Evolutionary conservation across 495 filamentous ascomycete genomes (phyloP).

Genomic region (Arthonia radiata): DNA sequence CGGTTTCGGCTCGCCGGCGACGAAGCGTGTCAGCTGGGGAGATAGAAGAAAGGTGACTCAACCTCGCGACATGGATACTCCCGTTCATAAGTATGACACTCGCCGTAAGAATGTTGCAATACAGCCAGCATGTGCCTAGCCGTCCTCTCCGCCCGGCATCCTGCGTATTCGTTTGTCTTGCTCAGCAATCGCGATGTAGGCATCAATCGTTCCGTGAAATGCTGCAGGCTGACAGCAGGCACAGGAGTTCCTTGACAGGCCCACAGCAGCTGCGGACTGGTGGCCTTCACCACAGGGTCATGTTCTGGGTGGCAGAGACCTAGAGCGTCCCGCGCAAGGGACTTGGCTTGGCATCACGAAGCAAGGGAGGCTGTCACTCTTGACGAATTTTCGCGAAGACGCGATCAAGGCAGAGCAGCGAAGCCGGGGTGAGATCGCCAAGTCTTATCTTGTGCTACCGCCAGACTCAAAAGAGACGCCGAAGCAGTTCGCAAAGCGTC

Average conservation of each 20-base stretch:
- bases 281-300: conserved; percentile 40
- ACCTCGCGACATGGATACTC: too few relatives aligned
- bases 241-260: conserved; percentile 68
- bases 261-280: conserved; percentile 62
- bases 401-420: conserved; percentile 28
- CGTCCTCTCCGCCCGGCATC: conserved; percentile 71
- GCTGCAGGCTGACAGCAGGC: conserved; percentile 1
- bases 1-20: too few relatives aligned
- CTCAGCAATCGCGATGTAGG: conserved; percentile 71
- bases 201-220: not conserved
- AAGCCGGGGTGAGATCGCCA: conserved; percentile 67
- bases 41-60: too few relatives aligned
- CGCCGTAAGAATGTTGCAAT: too few relatives aligned
- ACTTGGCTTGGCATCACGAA: conserved; percentile 89
- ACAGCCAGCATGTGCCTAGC: conserved; percentile 77
- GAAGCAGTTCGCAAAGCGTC: conserved; percentile 37
- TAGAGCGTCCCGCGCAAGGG: conserved; percentile 40
- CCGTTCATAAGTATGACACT: too few relatives aligned
- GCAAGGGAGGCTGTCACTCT: conserved; percentile 59
- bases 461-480: conserved; percentile 17
- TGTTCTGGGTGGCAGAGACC: conserved; percentile 43
- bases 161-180: conserved; percentile 67
- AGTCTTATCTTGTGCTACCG: conserved; percentile 45
- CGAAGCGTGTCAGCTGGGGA: too few relatives aligned
- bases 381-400: conserved; percentile 81